Conservation (phyloP, 371 early-diverging fungal species). For the Saksenaea oblongispora region DNA sequence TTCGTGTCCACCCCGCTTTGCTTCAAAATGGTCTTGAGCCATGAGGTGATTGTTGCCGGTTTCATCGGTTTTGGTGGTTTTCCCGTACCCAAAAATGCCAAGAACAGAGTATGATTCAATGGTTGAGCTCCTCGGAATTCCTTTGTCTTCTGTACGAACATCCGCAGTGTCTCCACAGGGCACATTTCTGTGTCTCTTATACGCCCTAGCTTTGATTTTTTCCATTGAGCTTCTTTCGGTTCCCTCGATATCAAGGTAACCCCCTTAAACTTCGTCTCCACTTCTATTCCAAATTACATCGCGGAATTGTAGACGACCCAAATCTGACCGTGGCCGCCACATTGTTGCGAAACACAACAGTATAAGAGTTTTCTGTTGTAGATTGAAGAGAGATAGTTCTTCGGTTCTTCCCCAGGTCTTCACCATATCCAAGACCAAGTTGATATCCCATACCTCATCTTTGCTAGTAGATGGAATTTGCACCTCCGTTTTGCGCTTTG, state of each 20-base stretch:
- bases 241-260: background rate
- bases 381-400: too few species aligned
- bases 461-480: too few species aligned
- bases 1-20: background rate
- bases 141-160: constrained; percentile 11
- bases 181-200: constrained; percentile 5
- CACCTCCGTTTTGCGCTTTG: too few species aligned
- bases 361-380: too few species aligned
- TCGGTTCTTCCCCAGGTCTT: too few species aligned
- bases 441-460: too few species aligned
- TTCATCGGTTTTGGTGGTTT: background rate
- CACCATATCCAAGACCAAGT: too few species aligned
- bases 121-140: background rate
- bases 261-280: background rate
- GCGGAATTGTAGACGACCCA: background rate
- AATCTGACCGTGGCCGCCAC: background rate
- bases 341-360: too few species aligned
- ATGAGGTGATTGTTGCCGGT: background rate
- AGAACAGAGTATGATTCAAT: background rate
- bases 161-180: constrained; percentile 2
- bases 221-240: constrained; percentile 19
- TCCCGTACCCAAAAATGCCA: background rate
- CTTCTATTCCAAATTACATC: background rate
- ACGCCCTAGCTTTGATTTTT: constrained; percentile 5
- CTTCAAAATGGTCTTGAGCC: background rate